Evolutionary conservation across 2,329 filamentous ascomycete genomes (phyloP).

Genomic region (Claviceps quebecensis): DNA sequence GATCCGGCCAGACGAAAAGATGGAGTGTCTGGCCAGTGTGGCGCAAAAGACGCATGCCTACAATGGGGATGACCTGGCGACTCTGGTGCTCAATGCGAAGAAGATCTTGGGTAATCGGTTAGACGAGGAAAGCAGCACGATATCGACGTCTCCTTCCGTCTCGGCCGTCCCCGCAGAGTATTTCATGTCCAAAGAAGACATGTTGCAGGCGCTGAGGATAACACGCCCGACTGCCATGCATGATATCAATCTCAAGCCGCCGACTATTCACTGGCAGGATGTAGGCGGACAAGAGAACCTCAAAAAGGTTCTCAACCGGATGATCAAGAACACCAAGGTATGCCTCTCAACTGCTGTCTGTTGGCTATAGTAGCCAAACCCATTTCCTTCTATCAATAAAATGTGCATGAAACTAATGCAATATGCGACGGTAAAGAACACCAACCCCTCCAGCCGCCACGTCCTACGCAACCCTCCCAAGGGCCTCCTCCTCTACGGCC

Average conservation of each 20-base stretch:
- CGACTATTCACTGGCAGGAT: conserved; percentile 72
- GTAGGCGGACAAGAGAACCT: conserved; percentile 74
- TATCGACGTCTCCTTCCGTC: neutral
- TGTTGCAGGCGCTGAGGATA: conserved; percentile 49
- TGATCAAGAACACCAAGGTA: conserved; percentile 28
- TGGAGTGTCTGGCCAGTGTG: conserved; percentile 42
- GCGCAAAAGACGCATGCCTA: conserved; percentile 75
- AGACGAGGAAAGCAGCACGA: conserved; percentile 6
- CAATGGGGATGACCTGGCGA: conserved; percentile 62
- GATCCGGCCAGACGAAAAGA: conserved; percentile 31
- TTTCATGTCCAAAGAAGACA: conserved; percentile 32
- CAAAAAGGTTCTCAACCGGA: conserved; percentile 45
- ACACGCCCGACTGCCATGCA: conserved; percentile 78
- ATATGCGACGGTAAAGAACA: conserved; percentile 6
- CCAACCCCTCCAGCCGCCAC: conserved; percentile 18
- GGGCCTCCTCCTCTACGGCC: conserved; percentile 79
- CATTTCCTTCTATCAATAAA: too few species aligned
- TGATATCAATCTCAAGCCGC: conserved; percentile 77
- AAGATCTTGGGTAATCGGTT: conserved; percentile 15
- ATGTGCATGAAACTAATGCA: neutral
- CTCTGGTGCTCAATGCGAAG: conserved; percentile 34
- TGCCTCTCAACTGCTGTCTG: neutral
- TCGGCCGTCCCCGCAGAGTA: conserved; percentile 6
- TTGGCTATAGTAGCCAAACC: neutral
- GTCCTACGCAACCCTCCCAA: conserved; percentile 49